phyloP scores from a whole-genome alignment of 345 rosid species.

The Aquilaria malaccensis region DNA sequence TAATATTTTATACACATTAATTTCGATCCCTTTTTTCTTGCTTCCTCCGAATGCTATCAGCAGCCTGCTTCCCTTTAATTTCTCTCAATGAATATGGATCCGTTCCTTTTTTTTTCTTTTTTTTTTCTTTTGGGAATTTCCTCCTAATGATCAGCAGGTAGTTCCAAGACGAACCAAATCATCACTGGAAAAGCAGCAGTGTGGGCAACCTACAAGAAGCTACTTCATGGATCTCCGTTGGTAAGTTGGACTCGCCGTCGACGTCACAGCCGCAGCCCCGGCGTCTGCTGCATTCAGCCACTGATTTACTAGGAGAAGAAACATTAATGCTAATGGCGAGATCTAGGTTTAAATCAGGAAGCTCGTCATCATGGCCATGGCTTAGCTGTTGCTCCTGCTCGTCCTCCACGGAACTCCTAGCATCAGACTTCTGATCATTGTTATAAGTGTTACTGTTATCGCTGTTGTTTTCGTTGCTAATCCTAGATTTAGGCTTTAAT shows the following conservation, averaged over 20 bases:
- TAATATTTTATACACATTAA: too few species aligned
- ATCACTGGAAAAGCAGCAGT: slow-evolving; percentile 16
- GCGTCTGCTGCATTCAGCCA: neutral
- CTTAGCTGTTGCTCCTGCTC: neutral
- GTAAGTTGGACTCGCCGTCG: neutral
- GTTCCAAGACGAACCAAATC: too few species aligned
- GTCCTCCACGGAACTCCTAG: slow-evolving; percentile 30
- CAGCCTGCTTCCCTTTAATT: too few species aligned
- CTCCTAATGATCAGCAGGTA: too few species aligned
- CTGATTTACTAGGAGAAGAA: slow-evolving; percentile 1
- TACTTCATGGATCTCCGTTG: neutral
- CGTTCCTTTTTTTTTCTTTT: too few species aligned
- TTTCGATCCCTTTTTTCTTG: too few species aligned
- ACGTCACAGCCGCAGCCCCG: neutral
- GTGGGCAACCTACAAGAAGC: neutral
- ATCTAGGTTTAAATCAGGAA: slow-evolving; percentile 53
- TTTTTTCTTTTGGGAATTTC: too few species aligned
- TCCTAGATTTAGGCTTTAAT: neutral
- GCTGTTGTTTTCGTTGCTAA: neutral
- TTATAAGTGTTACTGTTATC: slow-evolving; percentile 6
- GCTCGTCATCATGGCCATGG: neutral
- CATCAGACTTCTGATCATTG: slow-evolving; percentile 29
- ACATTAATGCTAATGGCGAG: slow-evolving; percentile 11
- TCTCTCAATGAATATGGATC: too few species aligned
- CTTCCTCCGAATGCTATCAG: too few species aligned